Evolutionary conservation across 805 yeast species (phyloP).

Genomic region (Saccharomycopsis capsularis): DNA sequence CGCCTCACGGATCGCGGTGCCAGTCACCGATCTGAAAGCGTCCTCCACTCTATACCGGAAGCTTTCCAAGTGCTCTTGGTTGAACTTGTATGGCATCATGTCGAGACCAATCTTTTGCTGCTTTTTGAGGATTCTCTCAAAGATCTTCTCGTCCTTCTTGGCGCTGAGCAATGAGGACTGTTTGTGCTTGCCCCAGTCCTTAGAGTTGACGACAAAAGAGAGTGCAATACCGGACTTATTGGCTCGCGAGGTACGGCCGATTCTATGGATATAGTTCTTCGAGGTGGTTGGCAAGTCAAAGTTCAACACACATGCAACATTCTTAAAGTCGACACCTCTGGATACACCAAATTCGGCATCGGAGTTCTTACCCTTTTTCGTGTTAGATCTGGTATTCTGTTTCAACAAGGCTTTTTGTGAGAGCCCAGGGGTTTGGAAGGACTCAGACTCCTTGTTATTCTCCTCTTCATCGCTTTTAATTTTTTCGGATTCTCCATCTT

Average conservation of each 20-base stretch:
- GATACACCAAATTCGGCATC: constrained; percentile 89
- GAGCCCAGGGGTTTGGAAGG: constrained; percentile 10
- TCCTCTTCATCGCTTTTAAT: constrained; percentile 20
- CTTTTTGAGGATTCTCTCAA: constrained; percentile 66
- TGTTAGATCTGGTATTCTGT: constrained; percentile 18
- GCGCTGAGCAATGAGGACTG: constrained; percentile 65
- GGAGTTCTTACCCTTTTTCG: constrained; percentile 29
- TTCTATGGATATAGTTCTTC: constrained; percentile 83
- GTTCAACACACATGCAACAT: constrained; percentile 93
- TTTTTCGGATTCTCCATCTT: constrained; percentile 22
- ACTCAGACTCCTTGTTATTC: constrained; percentile 19
- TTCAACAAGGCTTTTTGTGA: constrained; percentile 21
- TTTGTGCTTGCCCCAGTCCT: constrained; percentile 85
- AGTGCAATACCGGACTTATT: constrained; percentile 93
- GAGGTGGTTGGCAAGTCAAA: constrained; percentile 91
- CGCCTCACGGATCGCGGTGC: constrained; percentile 85
- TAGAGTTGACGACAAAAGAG: constrained; percentile 80
- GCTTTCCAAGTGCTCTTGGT: constrained; percentile 86
- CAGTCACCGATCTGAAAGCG: constrained; percentile 92
- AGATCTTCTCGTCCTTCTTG: constrained; percentile 79
- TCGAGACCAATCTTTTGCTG: constrained; percentile 70
- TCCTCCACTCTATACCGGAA: constrained; percentile 96
- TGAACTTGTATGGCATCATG: constrained; percentile 82
- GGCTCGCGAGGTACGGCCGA: constrained; percentile 97
- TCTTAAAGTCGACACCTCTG: constrained; percentile 92